Base-by-base conservation (phyloP, 225 moss, liverwort and hornwort species). In the Lunularia cruciata region DNA sequence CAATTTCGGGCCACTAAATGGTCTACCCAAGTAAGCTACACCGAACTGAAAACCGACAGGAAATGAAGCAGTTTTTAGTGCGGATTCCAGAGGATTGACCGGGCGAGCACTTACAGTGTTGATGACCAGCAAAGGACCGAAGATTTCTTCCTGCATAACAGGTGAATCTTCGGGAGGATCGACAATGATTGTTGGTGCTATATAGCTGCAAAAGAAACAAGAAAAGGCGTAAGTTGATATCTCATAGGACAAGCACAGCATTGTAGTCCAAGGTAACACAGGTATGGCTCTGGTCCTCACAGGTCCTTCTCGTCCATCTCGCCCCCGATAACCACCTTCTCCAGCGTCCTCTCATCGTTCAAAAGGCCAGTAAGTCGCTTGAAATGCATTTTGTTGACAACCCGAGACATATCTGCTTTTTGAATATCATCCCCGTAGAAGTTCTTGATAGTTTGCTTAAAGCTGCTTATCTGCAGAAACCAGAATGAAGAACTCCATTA, bases 351-450 rank as follows among this genome's bases (percentile, higher is more conserved):
- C n/a, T 77, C 82, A 38, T 93, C 83, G 34, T 87, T 82, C 55
- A 93, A 63, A 66, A 88, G 62, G n/a, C 68, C 69, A n/a, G 45
- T 46, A 31, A 93, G 73, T 35, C 93, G 85, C 16, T 81, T 69
- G 63, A 80, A 90, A 31, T 93, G 93, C 19, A 19, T 37, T 10
- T 67, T 72, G 63, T 75, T 93, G 4, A 93, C 64, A 32, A 93
- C 23, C 9, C 86, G 86, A 8, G 84, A 45, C 26, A 93, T 85
- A 63, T 78, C 32, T 11, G 85, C 77, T 38, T 53, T 75, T 55
- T 72, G 78, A 59, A 84, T 83, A 68, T 93, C 88, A 47, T 86
- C 77, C 59, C 90, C 90, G n/a, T 72, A 93, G 60, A 93, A 93
- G 6, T 34, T 40, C 68, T 69, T 69, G 8, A 93, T 56, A 12